Conservation (phyloP, 306 rosid species). For the Rosa lucieae region DNA sequence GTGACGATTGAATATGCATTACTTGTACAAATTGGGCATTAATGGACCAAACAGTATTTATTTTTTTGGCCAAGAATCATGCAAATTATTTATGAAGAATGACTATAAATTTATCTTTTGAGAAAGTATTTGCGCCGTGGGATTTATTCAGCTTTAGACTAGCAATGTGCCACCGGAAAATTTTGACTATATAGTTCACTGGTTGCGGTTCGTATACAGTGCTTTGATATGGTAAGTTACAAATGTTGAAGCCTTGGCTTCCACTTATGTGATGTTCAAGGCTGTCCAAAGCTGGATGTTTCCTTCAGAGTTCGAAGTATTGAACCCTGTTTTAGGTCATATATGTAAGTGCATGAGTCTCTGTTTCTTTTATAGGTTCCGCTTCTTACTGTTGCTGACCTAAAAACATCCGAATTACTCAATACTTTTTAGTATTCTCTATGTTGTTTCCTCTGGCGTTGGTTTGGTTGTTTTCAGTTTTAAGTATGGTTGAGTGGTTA, state of each 20-base stretch:
- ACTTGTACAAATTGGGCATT: background rate
- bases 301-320: background rate
- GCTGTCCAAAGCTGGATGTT: background rate
- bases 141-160: background rate
- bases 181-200: background rate
- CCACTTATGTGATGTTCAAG: background rate
- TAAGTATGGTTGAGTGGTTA: background rate
- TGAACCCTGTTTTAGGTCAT: background rate
- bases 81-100: background rate
- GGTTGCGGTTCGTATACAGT: background rate
- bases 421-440: background rate
- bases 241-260: background rate
- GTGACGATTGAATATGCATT: slow-evolving; percentile 7
- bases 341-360: background rate
- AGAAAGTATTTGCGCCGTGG: background rate
- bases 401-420: background rate
- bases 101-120: background rate
- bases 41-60: too few relatives aligned
- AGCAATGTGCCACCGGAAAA: too few relatives aligned
- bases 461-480: background rate
- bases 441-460: background rate
- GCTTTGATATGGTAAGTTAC: background rate
- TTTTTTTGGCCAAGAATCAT: background rate
- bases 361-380: background rate
- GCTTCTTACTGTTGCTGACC: background rate